Evolutionary conservation across 2,329 filamentous ascomycete species (phyloP).

Genomic region (Dissoconium aciculare): DNA sequence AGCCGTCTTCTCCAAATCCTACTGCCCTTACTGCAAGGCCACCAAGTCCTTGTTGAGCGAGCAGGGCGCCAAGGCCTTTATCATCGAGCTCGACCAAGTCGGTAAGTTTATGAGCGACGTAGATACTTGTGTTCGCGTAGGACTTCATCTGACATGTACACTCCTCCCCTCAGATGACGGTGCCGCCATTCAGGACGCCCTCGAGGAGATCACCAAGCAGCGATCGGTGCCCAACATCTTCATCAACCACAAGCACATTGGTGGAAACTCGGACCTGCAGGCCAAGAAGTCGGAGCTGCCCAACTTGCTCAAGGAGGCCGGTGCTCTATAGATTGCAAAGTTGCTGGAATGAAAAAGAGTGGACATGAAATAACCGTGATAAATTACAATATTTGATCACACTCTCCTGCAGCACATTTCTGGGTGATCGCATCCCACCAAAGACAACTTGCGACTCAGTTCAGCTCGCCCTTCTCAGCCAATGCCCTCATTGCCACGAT

Average conservation of each 20-base stretch:
- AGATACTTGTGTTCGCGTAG: too few relatives aligned
- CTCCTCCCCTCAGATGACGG: constrained; percentile 52
- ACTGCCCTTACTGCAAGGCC: constrained; percentile 80
- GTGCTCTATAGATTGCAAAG: constrained; percentile 39
- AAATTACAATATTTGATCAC: background rate
- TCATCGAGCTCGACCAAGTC: constrained; percentile 73
- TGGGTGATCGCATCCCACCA: too few relatives aligned
- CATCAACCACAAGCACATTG: constrained; percentile 82
- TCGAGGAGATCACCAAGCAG: constrained; percentile 67
- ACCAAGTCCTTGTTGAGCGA: constrained; percentile 62
- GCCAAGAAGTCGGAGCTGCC: constrained; percentile 49
- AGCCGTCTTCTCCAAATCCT: constrained; percentile 95
- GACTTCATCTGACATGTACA: background rate
- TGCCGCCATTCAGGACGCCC: constrained; percentile 63
- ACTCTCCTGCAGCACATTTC: constrained; percentile 4
- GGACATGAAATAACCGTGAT: background rate
- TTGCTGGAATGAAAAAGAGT: constrained; percentile 3
- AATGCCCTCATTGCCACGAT: constrained; percentile 31
- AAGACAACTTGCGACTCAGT: constrained; percentile 8
- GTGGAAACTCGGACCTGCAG: constrained; percentile 84
- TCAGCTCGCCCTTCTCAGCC: constrained; percentile 20
- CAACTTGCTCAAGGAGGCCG: constrained; percentile 46
- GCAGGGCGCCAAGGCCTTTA: constrained; percentile 55
- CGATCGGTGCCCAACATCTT: constrained; percentile 90
- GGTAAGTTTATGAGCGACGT: constrained; percentile 53